These are phyloP conservation scores for Coriaria nepalensis DNA, from an alignment of 306 rosid genomes.

Conservation along the genomic window DNA sequence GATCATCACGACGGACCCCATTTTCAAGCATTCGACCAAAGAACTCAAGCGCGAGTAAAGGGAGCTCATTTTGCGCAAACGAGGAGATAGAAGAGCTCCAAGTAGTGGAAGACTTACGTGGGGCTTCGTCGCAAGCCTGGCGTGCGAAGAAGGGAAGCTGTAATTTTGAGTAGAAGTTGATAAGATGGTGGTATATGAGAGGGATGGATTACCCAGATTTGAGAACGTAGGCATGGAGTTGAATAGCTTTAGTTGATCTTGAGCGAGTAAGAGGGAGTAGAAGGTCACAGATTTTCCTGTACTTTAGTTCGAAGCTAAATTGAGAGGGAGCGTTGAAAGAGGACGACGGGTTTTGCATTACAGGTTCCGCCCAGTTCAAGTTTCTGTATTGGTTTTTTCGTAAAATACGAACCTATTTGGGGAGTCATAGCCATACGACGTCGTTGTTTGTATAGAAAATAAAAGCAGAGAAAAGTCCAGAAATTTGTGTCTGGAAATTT, in stretches of 20 bases:
- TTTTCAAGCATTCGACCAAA: slow-evolving; percentile 52
- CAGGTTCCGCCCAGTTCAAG: too few species aligned
- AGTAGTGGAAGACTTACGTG: slow-evolving; percentile 40
- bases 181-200: slow-evolving; percentile 54
- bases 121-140: slow-evolving; percentile 35
- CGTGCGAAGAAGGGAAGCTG: slow-evolving; percentile 39
- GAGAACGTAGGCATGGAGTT: slow-evolving; percentile 60
- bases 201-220: slow-evolving; percentile 48
- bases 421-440: too few species aligned
- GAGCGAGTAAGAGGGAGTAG: slow-evolving; percentile 49
- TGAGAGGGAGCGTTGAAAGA: slow-evolving; percentile 3
- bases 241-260: slow-evolving; percentile 51
- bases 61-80: slow-evolving; percentile 67
- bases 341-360: too few species aligned
- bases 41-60: slow-evolving; percentile 32
- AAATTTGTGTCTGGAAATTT: background rate
- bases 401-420: too few species aligned
- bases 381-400: too few species aligned
- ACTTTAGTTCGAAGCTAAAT: slow-evolving; percentile 20
- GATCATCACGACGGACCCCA: slow-evolving; percentile 43
- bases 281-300: slow-evolving; percentile 33
- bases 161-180: slow-evolving; percentile 64
- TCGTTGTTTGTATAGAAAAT: too few species aligned
- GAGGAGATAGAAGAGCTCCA: slow-evolving; percentile 78
- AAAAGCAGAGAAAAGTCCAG: too few species aligned